These are phyloP conservation scores for Centella asiatica DNA, from an alignment of 129 eudicot species.

Conservation along the genomic window DNA sequence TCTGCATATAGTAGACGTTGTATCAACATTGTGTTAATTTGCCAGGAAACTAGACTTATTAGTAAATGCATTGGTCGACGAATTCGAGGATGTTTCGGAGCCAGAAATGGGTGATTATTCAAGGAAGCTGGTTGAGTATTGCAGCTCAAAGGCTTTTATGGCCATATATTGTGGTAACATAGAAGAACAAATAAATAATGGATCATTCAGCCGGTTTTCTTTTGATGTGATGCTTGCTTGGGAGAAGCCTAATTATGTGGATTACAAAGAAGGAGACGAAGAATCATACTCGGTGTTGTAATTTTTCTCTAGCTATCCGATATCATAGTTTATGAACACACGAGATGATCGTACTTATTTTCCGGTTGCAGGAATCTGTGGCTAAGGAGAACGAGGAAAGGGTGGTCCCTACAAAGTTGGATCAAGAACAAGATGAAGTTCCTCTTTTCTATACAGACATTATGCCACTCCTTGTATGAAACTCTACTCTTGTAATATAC, in stretches of 20 bases:
- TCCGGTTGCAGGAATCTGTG: slow-evolving; percentile 45
- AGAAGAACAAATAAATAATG: slow-evolving; percentile 41
- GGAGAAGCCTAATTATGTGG: slow-evolving; percentile 52
- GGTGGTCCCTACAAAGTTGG: slow-evolving; percentile 14
- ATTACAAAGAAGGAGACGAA: slow-evolving; percentile 57
- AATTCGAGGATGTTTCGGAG: slow-evolving; percentile 53
- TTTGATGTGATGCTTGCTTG: slow-evolving; percentile 97
- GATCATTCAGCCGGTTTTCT: slow-evolving; percentile 64
- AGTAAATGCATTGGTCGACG: slow-evolving; percentile 44
- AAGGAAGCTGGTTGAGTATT: slow-evolving; percentile 61
- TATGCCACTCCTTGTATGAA: slow-evolving; percentile 86
- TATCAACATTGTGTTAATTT: not conserved
- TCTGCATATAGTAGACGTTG: not conserved
- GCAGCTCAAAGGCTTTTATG: slow-evolving; percentile 50
- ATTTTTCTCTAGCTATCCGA: too few relatives aligned
- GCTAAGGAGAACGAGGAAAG: slow-evolving; percentile 80
- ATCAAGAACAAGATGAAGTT: slow-evolving; percentile 54
- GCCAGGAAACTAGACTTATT: slow-evolving; percentile 47
- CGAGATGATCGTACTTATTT: not conserved
- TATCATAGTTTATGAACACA: not conserved
- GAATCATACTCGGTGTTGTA: slow-evolving; percentile 44
- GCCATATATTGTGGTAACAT: slow-evolving; percentile 35
- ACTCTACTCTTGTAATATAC: not conserved
- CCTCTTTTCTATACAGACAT: slow-evolving; percentile 77
- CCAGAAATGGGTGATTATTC: slow-evolving; percentile 54